Base-by-base conservation (phyloP, 768 basidiomycete species). In the Pulveroboletus sp. region DNA sequence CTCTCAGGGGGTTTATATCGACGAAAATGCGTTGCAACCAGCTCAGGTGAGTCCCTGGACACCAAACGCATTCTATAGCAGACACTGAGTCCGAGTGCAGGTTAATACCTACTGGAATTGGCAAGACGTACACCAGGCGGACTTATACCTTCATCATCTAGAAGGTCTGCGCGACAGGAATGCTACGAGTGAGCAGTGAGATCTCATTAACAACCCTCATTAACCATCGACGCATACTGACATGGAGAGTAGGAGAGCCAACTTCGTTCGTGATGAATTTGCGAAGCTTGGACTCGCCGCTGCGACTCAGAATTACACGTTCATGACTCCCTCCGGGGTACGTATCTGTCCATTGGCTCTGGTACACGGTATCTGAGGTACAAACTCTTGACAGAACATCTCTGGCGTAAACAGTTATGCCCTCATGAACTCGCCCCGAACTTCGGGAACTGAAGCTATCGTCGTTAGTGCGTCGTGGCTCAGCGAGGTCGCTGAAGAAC, bases 11-110 rank as follows among this genome's bases (percentile, higher is more conserved):
- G 89, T 84, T 9, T 95, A 92, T 63, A 87, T 95, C 42, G 93
- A 95, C 65, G 97, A 99, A 71, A 97, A 98, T 65, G 95, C 97
- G 1, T 69, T 99, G 17, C 91, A 94, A 60, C 94, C 97, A 10
- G 85, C 80, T 6, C 93, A 95, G 74, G 94, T 94, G 58, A 41
- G 61, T 34, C 5, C 16, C 59, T 45, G 52, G 10, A 34, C 29
- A 8, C 49, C 37, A 19, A 37, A 21, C 21, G 1, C 11, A 24
- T n/a, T 0, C 4, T n/a, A 23, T 14, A 10, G 8, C 24, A 3
- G 23, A 3, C 17, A 32, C 43, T 53, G n/a, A 66, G 16, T 40
- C 31, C 38, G 14, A 38, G 21, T 27, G 46, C 25, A 97, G 93
- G 94, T 97, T 19, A 90, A 84, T 47, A 92, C 90, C 11, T 83